A percentile compares a stretch with the other conserved stretches of the same genome.
Conservation (phyloP, 208 protist species). For the Lotmaria passim region DNA sequence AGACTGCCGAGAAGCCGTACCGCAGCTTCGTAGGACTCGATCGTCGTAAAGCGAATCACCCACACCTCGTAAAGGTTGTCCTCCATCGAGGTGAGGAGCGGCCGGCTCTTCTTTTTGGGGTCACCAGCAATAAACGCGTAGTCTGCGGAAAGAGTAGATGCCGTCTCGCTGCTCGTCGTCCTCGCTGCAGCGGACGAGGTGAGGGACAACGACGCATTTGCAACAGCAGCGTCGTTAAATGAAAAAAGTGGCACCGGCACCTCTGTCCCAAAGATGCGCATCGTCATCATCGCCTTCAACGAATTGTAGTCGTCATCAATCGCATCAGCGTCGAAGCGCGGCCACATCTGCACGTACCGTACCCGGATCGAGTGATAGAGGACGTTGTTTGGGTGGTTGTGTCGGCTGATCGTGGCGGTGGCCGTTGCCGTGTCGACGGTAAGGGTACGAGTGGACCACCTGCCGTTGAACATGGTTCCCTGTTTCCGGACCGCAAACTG, state of each 20-base stretch:
- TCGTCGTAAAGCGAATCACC: no score
- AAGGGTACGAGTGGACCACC: slow-evolving; percentile 12
- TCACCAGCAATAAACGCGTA: no score
- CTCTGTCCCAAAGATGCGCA: not conserved
- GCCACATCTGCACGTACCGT: slow-evolving; percentile 6
- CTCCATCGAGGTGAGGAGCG: no score
- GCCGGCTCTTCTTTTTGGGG: no score
- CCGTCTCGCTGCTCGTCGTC: no score
- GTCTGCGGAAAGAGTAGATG: no score
- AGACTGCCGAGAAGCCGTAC: no score
- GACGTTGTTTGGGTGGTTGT: slow-evolving; percentile 16
- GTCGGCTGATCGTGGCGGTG: slow-evolving; percentile 11
- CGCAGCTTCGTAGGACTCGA: no score
- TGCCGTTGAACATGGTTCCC: not conserved
- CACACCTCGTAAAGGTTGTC: no score
- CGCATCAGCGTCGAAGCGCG: not conserved
- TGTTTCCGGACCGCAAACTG: not conserved
- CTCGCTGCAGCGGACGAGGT: no score
- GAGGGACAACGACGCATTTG: no score
- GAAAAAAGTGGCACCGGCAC: not conserved
- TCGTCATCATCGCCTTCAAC: not conserved
- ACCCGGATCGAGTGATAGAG: slow-evolving; percentile 9
- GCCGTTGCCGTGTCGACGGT: slow-evolving; percentile 8
- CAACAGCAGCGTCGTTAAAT: no score
- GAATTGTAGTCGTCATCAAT: not conserved